These are phyloP conservation scores for Ganoderma boninense DNA, from an alignment of 1,284 basidiomycete genomes.

Conservation along the genomic window DNA sequence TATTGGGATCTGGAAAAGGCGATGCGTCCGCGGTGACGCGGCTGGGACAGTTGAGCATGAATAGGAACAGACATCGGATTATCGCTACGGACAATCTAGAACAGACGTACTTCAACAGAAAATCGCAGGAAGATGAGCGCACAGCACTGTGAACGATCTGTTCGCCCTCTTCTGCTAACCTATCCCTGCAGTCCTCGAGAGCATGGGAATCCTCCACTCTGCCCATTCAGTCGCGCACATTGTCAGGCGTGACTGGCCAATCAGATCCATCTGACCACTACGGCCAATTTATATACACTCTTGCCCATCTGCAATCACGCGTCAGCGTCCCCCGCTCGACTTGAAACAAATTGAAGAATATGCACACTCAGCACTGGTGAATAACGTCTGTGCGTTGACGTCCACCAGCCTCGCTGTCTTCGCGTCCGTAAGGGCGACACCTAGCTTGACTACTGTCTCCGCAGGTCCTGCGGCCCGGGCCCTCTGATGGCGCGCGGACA, in stretches of 20 bases:
- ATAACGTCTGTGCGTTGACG: neutral
- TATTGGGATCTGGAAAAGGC: too few relatives aligned
- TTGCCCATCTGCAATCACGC: neutral
- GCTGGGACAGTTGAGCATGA: too few relatives aligned
- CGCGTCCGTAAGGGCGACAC: neutral
- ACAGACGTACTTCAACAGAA: neutral
- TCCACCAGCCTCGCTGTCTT: neutral
- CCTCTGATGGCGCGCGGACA: neutral
- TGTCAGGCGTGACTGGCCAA: neutral
- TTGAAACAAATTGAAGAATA: neutral
- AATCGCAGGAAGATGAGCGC: neutral
- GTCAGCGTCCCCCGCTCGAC: neutral
- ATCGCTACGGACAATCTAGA: neutral
- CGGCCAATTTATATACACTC: neutral
- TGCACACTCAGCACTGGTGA: neutral
- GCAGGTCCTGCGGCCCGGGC: too few relatives aligned
- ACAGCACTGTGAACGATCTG: neutral
- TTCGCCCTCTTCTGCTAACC: neutral
- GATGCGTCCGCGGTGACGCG: too few relatives aligned
- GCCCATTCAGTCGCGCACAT: neutral
- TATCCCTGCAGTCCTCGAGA: too few relatives aligned
- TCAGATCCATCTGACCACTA: too few relatives aligned
- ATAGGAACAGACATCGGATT: neutral
- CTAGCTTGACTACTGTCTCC: neutral
- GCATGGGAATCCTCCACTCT: neutral